Percentiles rank a stretch among this genome's conserved stretches.
Evolutionary conservation across 768 basidiomycete species (phyloP).

Genomic region (Chalciporus sphaerocephalus): DNA sequence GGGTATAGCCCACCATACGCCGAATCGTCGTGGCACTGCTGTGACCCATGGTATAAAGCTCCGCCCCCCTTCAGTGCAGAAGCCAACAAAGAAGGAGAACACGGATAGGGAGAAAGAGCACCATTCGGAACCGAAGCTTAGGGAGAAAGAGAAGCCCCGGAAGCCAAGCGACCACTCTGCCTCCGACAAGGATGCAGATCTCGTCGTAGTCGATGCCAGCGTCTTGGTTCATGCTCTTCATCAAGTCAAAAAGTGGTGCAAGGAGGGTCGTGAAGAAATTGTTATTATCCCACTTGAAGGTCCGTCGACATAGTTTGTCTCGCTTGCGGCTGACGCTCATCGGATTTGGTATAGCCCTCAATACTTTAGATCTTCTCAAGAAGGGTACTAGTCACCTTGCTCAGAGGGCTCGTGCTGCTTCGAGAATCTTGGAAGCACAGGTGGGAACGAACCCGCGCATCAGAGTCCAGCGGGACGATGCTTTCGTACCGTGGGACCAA

Average conservation of each 20-base stretch:
- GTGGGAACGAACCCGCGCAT: slow-evolving; percentile 81
- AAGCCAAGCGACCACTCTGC: slow-evolving; percentile 26
- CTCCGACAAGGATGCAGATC: slow-evolving; percentile 59
- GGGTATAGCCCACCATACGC: slow-evolving; percentile 8
- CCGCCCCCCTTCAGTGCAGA: slow-evolving; percentile 20
- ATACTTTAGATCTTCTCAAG: slow-evolving; percentile 89
- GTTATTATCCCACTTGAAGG: slow-evolving; percentile 88
- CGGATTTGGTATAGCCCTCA: slow-evolving; percentile 54
- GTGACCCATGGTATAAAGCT: slow-evolving; percentile 19
- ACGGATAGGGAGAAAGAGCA: slow-evolving; percentile 22
- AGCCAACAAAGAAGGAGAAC: slow-evolving; percentile 21
- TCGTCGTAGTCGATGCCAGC: slow-evolving; percentile 77
- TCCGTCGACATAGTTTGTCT: slow-evolving; percentile 33
- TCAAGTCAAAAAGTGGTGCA: slow-evolving; percentile 80
- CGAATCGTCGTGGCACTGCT: slow-evolving; percentile 16
- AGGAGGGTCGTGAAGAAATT: slow-evolving; percentile 70
- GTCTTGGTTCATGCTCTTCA: slow-evolving; percentile 74
- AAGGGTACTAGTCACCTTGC: slow-evolving; percentile 80
- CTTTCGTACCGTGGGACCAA: slow-evolving; percentile 77
- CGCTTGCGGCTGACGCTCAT: slow-evolving; percentile 6
- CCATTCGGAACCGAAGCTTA: slow-evolving; percentile 14
- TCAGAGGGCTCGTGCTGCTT: slow-evolving; percentile 79
- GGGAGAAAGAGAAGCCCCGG: slow-evolving; percentile 20
- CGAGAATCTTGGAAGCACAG: slow-evolving; percentile 83
- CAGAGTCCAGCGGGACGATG: slow-evolving; percentile 76